A percentile compares a stretch with the other conserved stretches of the same genome.
Conservation (phyloP, 257 asterid species). For the Penstemon eatonii region DNA sequence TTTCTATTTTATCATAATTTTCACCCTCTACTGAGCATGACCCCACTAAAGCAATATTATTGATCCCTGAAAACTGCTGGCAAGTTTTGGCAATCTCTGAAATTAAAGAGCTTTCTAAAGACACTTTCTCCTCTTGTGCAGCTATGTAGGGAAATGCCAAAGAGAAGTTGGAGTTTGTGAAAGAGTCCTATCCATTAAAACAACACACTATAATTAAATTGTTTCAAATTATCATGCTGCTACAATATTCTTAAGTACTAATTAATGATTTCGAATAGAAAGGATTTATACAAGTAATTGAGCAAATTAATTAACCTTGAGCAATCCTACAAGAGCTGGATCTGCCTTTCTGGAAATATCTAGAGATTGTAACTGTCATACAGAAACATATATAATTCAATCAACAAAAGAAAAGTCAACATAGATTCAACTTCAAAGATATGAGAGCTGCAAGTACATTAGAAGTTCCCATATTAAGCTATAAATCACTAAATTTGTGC, state of each 20-base stretch:
- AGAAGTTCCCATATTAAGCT: conserved; percentile 11
- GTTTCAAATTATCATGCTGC: conserved; percentile 6
- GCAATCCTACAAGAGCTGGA: conserved; percentile 65
- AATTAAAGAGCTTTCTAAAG: conserved; percentile 69
- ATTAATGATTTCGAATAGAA: conserved; percentile 20
- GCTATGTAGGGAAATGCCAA: conserved; percentile 81
- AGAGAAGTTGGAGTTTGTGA: conserved; percentile 73
- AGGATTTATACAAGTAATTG: conserved; percentile 20
- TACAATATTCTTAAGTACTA: neutral
- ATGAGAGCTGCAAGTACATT: conserved; percentile 6
- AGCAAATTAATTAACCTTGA: conserved; percentile 47
- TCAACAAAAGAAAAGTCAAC: conserved; percentile 18
- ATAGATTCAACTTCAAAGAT: conserved; percentile 6
- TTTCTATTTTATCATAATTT: conserved; percentile 55
- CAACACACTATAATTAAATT: conserved; percentile 23
- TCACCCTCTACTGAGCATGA: conserved; percentile 75
- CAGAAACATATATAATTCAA: conserved; percentile 21
- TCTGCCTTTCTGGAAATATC: conserved; percentile 63
- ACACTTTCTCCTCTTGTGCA: conserved; percentile 56
- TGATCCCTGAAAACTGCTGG: conserved; percentile 49
- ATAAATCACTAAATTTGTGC: neutral
- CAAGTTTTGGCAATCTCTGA: conserved; percentile 73
- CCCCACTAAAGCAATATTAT: conserved; percentile 60
- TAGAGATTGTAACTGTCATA: conserved; percentile 63
- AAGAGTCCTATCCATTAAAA: conserved; percentile 57